Base-by-base conservation (phyloP, 2,329 filamentous ascomycete species). In the Stemphylium beticola region DNA sequence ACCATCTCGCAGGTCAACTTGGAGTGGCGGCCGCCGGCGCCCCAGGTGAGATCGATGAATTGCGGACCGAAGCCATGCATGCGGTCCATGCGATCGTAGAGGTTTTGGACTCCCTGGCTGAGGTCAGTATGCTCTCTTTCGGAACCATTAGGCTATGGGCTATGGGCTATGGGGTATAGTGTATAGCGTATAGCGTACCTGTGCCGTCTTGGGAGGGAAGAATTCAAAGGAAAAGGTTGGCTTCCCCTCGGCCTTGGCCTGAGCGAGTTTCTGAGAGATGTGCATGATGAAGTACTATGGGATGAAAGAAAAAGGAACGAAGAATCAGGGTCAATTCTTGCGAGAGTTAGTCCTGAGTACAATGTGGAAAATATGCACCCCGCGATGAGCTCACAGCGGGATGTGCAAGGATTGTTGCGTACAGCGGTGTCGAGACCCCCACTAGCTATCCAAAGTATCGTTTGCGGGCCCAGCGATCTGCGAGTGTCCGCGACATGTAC, bases 21-120 rank as follows among this genome's bases (percentile, higher is more conserved):
- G 50, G 93, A 95, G 66, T 95, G 86, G 64, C 90, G 88, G 42
- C 95, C 95, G 65, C 95, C 95, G 47, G 95, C 95, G 61, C 96
- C 96, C 95, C 95, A 99, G 60, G 95, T 99, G 71, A 99, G 90
- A 77, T 99, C 95, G 75, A 99, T 92, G 81, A 99, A 99, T 71
- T 93, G 89, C 61, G 93, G 95, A 1, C 92, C 95, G 61, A 96
- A 86, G 70, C 89, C 86, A 78, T 96, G 92, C 95, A 99, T 99
- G 78, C 93, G 92, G 79, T 99, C 95, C 91, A 99, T 98, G 74
- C 95, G 91, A 69, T 99, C 95, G 83, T 99, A 99, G 54, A 99
- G 87, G 77, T 99, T 99, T 80, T 99, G 95, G 11, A 99, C 93
- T 83, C 95, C 95, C 79, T 74, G 54, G 33, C 17, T 31, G 17